phyloP scores from a whole-genome alignment of 768 basidiomycete genomes.

The Auricularia auricula-judae region DNA sequence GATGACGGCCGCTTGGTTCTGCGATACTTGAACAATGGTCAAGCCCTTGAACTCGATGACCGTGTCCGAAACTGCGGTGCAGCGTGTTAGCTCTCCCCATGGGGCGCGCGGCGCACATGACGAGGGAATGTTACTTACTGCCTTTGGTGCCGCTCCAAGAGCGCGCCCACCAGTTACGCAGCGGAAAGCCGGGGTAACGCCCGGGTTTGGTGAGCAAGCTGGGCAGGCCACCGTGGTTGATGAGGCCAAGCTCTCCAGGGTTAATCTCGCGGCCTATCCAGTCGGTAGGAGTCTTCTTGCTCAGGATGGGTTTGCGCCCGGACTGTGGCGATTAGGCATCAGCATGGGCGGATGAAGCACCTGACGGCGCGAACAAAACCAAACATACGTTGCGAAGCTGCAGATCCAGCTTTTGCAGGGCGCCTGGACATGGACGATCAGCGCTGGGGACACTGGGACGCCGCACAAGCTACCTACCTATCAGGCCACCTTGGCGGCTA shows the following conservation, averaged over 20 bases:
- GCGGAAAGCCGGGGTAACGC: slow-evolving; percentile 64
- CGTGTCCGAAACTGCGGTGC: slow-evolving; percentile 57
- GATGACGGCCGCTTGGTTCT: slow-evolving; percentile 42
- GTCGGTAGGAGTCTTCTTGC: slow-evolving; percentile 54
- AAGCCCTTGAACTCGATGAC: slow-evolving; percentile 72
- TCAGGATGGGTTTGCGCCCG: slow-evolving; percentile 46
- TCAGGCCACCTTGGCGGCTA: slow-evolving; percentile 43
- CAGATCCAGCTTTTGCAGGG: slow-evolving; percentile 50
- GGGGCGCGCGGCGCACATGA: neutral
- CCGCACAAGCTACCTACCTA: slow-evolving; percentile 31
- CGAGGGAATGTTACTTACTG: slow-evolving; percentile 29
- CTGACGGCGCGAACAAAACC: neutral
- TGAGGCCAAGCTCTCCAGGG: slow-evolving; percentile 62
- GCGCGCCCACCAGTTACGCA: slow-evolving; percentile 80
- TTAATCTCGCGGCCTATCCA: slow-evolving; percentile 65
- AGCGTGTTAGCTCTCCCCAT: neutral
- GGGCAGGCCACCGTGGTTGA: slow-evolving; percentile 43
- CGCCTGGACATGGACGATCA: neutral
- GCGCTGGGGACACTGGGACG: neutral
- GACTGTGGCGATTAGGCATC: slow-evolving; percentile 27
- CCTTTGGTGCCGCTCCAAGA: slow-evolving; percentile 59
- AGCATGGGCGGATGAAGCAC: slow-evolving; percentile 4
- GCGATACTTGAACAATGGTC: slow-evolving; percentile 78
- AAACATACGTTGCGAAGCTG: slow-evolving; percentile 42
- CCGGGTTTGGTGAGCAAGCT: slow-evolving; percentile 61